Base-by-base conservation (phyloP, 441 rosid genomes). In the Biscutella auriculata region DNA sequence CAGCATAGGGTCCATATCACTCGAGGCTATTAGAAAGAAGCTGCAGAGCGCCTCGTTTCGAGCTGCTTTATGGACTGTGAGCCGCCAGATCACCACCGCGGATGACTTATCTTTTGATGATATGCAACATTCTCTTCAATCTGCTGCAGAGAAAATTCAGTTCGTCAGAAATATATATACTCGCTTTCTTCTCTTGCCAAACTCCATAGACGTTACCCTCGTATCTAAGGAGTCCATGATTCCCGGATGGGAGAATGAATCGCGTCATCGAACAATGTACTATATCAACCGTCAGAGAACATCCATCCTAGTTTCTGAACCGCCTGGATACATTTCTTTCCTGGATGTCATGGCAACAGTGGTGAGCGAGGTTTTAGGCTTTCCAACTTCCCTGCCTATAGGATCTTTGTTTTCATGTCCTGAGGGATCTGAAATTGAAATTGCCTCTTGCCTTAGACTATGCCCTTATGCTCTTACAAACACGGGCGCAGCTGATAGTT, bases 301-400 rank as follows among this genome's bases (percentile, higher is more conserved):
- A 53, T 66, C 71, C 58, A 71, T 88, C 73, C 76, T 89, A 52
- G 84, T 89, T 52, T 85, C 96, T 29, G 93, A 93, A 73, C 95
- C 97, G 4, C 99, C 99, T 44, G 23, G 77, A 55, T 85, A 78
- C 73, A 65, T 89, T 62, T 75, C 88, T 67, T 75, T 85, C 70
- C 70, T 78, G 66, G 96, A 89, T 76, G 79, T 93, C 50, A 66
- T 89, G 70, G 84, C 90, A 60, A 73, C 81, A 69, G 88, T 89
- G 62, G 78, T 84, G 60, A 88, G 97, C 77, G 88, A 84, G 75
- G 76, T 83, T 81, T 67, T 93, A 67, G 95, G 92, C 30, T 83
- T 75, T 54, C 88, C 87, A 43, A 60, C 70, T 28, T 82, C 85
- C 17, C 70, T 93, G 45, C 99, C 99, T 17, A 62, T 93, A 60